These are phyloP conservation scores for Posidonia australis DNA, from an alignment of 106 monocot genomes.

Conservation along the genomic window DNA sequence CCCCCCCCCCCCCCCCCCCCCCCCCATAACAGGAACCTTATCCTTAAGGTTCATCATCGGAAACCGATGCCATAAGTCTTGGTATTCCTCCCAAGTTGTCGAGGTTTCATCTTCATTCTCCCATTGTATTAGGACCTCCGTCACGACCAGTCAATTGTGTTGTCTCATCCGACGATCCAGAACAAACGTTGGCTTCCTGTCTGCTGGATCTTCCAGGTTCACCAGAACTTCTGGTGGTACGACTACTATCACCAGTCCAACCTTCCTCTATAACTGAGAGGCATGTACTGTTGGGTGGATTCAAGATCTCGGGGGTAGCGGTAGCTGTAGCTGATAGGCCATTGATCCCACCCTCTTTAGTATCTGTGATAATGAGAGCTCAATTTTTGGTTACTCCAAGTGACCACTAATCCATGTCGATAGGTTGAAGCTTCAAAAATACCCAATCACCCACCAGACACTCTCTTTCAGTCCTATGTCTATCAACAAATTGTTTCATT, in stretches of 20 bases:
- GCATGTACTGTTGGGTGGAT: too few species aligned
- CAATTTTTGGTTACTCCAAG: not conserved
- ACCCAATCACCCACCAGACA: not conserved
- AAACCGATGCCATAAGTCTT: not conserved
- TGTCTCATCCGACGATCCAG: not conserved
- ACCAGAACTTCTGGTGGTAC: too few species aligned
- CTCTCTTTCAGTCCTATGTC: not conserved
- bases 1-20: too few species aligned
- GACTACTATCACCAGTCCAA: too few species aligned
- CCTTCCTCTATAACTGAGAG: too few species aligned
- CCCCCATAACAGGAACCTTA: not conserved
- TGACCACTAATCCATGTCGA: not conserved
- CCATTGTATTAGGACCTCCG: not conserved
- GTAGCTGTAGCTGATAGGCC: not conserved
- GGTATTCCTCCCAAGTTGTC: not conserved
- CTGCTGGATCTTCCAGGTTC: not conserved
- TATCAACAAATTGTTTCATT: not conserved
- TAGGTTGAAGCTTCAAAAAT: not conserved
- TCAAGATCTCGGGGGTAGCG: too few species aligned
- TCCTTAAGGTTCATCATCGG: not conserved
- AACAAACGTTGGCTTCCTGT: not conserved
- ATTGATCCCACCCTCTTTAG: not conserved
- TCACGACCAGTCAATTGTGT: not conserved
- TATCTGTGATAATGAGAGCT: not conserved
- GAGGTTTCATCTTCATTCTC: not conserved